A percentile compares a stretch with the other conserved stretches of the same genome.
phyloP scores from a whole-genome alignment of 305 asterid species.

The Fraxinus xanthoxyloides region DNA sequence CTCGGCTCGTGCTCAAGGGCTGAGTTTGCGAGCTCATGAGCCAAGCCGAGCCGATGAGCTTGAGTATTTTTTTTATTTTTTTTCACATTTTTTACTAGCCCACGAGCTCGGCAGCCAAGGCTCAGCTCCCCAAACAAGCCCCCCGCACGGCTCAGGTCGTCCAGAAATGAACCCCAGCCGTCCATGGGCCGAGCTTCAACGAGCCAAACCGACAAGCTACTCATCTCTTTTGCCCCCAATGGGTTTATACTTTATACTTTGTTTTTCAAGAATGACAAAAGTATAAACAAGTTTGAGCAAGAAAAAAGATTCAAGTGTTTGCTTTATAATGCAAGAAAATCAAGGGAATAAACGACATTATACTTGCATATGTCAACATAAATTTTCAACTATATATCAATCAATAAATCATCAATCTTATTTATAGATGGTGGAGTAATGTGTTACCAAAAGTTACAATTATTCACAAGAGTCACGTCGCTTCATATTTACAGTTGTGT shows the following conservation, averaged over 20 bases:
- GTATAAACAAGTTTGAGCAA: background rate
- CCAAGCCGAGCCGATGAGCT: no score
- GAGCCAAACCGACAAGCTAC: no score
- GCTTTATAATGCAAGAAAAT: background rate
- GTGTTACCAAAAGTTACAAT: background rate
- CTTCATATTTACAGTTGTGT: background rate
- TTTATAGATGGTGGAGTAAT: background rate
- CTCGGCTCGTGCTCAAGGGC: no score
- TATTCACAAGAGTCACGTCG: background rate
- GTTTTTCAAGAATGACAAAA: background rate
- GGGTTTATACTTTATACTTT: background rate
- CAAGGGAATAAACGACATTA: background rate
- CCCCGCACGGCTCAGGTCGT: no score
- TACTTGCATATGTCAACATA: background rate
- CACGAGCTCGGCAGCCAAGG: no score
- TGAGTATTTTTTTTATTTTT: no score
- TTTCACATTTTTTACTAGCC: no score
- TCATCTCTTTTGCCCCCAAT: no score
- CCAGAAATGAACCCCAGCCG: no score
- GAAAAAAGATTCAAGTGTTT: background rate
- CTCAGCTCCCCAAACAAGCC: no score
- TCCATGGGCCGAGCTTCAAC: no score
- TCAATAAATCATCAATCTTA: background rate
- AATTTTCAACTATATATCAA: background rate
- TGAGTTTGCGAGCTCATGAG: no score